phyloP scores from a whole-genome alignment of 1,139 yeast species.

The Candida buenavistaensis region DNA sequence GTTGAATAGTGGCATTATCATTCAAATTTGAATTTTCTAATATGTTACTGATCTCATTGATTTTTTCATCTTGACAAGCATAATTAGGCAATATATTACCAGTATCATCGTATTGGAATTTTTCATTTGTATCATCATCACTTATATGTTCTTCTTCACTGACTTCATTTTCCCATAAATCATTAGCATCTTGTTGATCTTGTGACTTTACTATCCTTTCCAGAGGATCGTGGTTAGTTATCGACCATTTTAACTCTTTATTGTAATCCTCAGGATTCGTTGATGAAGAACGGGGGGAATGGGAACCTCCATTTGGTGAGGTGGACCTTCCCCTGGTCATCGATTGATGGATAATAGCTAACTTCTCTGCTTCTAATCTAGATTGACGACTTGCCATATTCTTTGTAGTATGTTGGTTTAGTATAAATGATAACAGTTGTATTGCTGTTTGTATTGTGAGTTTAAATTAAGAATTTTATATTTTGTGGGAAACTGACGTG shows the following conservation, averaged over 20 bases:
- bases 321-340: constrained; percentile 41
- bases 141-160: constrained; percentile 71
- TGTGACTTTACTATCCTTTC: constrained; percentile 39
- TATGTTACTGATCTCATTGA: constrained; percentile 42
- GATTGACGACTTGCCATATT: constrained; percentile 40
- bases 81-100: constrained; percentile 62
- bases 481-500: too few relatives aligned
- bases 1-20: constrained; percentile 44
- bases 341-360: constrained; percentile 41
- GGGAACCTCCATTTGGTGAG: constrained; percentile 34
- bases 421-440: not conserved
- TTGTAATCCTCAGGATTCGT: constrained; percentile 36
- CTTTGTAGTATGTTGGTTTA: not conserved
- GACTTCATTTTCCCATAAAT: constrained; percentile 38
- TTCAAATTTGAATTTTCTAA: constrained; percentile 45
- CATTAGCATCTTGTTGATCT: constrained; percentile 14
- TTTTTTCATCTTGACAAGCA: constrained; percentile 50
- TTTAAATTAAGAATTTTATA: too few relatives aligned
- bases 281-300: constrained; percentile 38
- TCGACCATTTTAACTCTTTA: constrained; percentile 48
- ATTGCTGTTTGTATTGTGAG: not conserved
- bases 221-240: constrained; percentile 58
- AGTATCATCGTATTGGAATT: constrained; percentile 61
- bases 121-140: constrained; percentile 58
- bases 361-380: constrained; percentile 45